Percentiles rank a stretch among this genome's conserved stretches.
Conservation (phyloP, 106 monocot genomes). For the Allium cepa region DNA sequence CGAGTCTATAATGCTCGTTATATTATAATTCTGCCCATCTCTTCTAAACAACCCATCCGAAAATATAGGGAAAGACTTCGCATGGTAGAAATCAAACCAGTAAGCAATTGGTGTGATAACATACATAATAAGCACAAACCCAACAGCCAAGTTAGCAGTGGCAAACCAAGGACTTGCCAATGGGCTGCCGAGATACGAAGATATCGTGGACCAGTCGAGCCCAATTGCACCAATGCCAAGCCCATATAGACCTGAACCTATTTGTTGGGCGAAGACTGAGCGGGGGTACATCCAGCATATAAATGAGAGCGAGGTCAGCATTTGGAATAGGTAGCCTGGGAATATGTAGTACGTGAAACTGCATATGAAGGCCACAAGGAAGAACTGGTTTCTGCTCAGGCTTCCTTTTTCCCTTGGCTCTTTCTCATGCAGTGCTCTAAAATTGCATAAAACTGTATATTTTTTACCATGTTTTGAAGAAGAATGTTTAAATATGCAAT, state of each 20-base stretch:
- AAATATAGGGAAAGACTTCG: constrained; percentile 81
- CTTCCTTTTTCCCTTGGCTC: constrained; percentile 43
- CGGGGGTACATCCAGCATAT: constrained; percentile 71
- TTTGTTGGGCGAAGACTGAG: constrained; percentile 74
- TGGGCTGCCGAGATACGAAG: constrained; percentile 82
- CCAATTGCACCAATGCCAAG: constrained; percentile 72
- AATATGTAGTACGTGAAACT: constrained; percentile 85
- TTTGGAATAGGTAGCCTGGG: constrained; percentile 77
- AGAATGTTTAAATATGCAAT: too few species aligned
- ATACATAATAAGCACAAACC: constrained; percentile 65
- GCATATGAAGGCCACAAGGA: constrained; percentile 66
- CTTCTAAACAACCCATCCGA: constrained; percentile 58
- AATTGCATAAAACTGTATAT: not conserved
- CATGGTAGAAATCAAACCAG: constrained; percentile 64
- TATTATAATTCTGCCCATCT: constrained; percentile 53
- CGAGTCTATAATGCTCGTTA: constrained; percentile 47
- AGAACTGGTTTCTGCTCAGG: constrained; percentile 74
- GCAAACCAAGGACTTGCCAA: constrained; percentile 92
- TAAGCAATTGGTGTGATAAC: constrained; percentile 62
- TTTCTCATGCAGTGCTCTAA: constrained; percentile 85
- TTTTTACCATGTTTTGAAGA: too few species aligned
- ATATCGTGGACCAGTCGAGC: constrained; percentile 78
- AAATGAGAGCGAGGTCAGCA: constrained; percentile 88
- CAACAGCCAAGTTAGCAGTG: constrained; percentile 67
- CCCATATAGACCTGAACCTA: constrained; percentile 71